phyloP scores from a whole-genome alignment of 495 filamentous ascomycete species.

The Amorphotheca resinae region DNA sequence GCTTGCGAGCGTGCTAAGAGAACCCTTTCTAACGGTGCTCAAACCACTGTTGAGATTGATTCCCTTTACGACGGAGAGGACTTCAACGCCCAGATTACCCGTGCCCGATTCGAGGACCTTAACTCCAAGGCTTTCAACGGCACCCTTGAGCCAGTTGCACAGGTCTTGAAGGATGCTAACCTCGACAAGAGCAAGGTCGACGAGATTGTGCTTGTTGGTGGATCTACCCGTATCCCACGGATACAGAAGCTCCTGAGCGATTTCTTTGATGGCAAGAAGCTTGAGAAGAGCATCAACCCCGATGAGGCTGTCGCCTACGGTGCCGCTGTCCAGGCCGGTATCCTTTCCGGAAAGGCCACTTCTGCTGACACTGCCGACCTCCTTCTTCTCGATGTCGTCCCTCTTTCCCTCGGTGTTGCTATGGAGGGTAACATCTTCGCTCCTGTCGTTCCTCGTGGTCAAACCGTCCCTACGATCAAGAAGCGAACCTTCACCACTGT shows the following conservation, averaged over 20 bases:
- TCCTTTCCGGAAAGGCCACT: constrained; percentile 92
- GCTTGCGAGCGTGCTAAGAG: constrained; percentile 99
- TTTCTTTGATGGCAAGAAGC: constrained; percentile 99
- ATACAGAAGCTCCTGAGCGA: constrained; percentile 97
- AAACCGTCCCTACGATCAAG: constrained; percentile 87
- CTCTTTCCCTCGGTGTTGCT: constrained; percentile 96
- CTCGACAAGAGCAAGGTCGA: constrained; percentile 91
- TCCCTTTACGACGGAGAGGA: constrained; percentile 96
- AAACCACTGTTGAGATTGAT: constrained; percentile 98
- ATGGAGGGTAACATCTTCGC: constrained; percentile 99
- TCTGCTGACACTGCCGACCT: constrained; percentile 93
- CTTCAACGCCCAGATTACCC: constrained; percentile 98
- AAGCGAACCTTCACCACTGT: no score
- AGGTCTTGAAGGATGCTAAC: constrained; percentile 92
- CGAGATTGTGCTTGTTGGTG: constrained; percentile 97
- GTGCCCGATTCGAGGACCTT: constrained; percentile 98
- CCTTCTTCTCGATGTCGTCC: constrained; percentile 90
- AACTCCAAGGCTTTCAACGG: constrained; percentile 94
- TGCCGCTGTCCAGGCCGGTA: constrained; percentile 96
- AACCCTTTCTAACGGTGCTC: constrained; percentile 89
- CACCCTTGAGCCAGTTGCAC: constrained; percentile 96
- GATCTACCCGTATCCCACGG: constrained; percentile 97
- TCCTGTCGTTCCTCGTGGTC: constrained; percentile 82
- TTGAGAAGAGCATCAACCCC: constrained; percentile 99
- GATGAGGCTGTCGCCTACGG: constrained; percentile 99